These are phyloP conservation scores for Lachancea meyersii DNA, from an alignment of 805 yeast genomes.

Conservation along the genomic window DNA sequence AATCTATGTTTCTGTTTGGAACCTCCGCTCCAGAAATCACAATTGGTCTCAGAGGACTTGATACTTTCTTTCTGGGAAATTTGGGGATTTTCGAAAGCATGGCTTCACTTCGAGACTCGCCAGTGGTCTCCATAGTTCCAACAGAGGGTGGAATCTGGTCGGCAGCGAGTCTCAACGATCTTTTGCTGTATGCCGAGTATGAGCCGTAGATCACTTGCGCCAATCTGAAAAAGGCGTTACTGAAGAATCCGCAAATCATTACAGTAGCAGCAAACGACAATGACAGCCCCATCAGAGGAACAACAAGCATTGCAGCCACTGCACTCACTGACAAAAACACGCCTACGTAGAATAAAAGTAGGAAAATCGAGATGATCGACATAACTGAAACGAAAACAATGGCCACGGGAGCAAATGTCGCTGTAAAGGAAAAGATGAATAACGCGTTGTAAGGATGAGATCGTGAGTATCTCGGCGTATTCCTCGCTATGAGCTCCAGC, in stretches of 20 bases:
- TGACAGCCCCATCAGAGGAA: slow-evolving; percentile 26
- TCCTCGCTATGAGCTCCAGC: not conserved
- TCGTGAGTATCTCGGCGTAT: not conserved
- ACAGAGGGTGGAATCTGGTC: slow-evolving; percentile 10
- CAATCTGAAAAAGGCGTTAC: slow-evolving; percentile 24
- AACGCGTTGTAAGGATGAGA: slow-evolving; percentile 6
- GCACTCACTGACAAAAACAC: slow-evolving; percentile 20
- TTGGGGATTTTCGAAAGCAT: slow-evolving; percentile 1
- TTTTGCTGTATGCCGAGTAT: slow-evolving; percentile 16
- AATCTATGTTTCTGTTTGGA: not conserved
- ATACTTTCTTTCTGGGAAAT: not conserved
- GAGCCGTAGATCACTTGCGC: slow-evolving; percentile 23
- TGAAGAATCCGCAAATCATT: slow-evolving; percentile 26
- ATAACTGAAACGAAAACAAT: slow-evolving; percentile 18
- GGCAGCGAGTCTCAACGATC: slow-evolving; percentile 17
- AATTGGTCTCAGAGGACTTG: not conserved
- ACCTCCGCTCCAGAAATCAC: not conserved
- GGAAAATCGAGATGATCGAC: slow-evolving; percentile 17
- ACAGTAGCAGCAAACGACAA: slow-evolving; percentile 27
- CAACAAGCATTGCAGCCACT: slow-evolving; percentile 22
- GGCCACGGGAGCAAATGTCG: slow-evolving; percentile 5
- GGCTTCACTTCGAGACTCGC: not conserved
- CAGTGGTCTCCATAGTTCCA: not conserved
- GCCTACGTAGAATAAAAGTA: slow-evolving; percentile 20
- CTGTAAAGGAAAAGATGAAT: slow-evolving; percentile 5